Evolutionary conservation across 2,329 filamentous ascomycete species (phyloP).

Genomic region (Fusarium sublunatum): DNA sequence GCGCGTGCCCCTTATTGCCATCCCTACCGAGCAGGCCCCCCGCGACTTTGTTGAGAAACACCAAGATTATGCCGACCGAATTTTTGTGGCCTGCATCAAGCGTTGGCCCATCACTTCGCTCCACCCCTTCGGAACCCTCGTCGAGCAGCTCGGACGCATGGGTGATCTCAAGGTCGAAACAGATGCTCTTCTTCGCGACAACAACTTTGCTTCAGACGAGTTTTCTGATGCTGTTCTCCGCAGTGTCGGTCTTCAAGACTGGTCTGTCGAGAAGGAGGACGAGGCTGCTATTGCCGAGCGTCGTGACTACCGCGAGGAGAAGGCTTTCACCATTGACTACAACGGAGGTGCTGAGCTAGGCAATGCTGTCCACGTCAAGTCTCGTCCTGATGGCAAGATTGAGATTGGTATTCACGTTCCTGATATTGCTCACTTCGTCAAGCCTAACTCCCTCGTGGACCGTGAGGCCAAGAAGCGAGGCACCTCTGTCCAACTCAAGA

Average conservation of each 20-base stretch:
- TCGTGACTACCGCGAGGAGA: conserved; percentile 90
- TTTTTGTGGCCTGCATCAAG: conserved; percentile 99
- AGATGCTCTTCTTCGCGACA: conserved; percentile 94
- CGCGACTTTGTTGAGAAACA: conserved; percentile 99
- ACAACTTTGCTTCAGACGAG: conserved; percentile 98
- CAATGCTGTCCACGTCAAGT: conserved; percentile 92
- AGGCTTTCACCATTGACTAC: conserved; percentile 91
- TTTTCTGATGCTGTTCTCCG: conserved; percentile 96
- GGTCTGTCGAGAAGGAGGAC: conserved; percentile 86
- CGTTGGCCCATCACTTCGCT: conserved; percentile 99
- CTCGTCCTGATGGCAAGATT: conserved; percentile 82
- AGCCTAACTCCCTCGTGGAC: conserved; percentile 93
- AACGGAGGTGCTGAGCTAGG: conserved; percentile 89
- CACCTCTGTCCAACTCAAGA: conserved; percentile 93
- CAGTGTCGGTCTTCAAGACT: conserved; percentile 91
- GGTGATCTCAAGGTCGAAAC: conserved; percentile 98
- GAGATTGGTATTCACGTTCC: conserved; percentile 96
- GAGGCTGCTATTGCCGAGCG: conserved; percentile 78
- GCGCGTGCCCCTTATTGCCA: conserved; percentile 96
- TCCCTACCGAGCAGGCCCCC: conserved; percentile 96
- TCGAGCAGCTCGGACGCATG: conserved; percentile 97
- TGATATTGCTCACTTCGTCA: conserved; percentile 96
- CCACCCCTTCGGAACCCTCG: conserved; percentile 96
- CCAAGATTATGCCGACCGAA: conserved; percentile 95
- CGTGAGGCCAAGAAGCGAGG: conserved; percentile 98